Base-by-base conservation (phyloP, 2,329 filamentous ascomycete genomes). In the Zasmidium citrigriseum region DNA sequence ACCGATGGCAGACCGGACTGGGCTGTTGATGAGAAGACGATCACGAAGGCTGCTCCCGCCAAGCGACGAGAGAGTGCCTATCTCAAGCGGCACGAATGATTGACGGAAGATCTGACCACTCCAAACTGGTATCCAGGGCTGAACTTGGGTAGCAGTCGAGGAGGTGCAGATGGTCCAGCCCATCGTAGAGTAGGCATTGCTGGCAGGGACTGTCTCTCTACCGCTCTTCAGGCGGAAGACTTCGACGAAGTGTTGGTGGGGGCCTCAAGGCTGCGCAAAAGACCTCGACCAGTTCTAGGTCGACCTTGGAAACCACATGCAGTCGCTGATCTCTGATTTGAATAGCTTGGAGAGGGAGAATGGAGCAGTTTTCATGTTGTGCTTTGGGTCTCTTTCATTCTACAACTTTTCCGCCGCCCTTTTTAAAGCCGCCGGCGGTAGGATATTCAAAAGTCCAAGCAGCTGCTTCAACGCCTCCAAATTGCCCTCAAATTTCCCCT, bases 21-120 rank as follows among this genome's bases (percentile, higher is more conserved):
- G 63, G 63, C 63, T 4, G 58, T 59, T 7, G 63, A 61, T 4
- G 63, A 63, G 54, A 60, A 53, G 38, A 50, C 46, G 21, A 29
- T 56, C 7, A 14, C 41, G 10, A 57, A 48, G 16, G 41, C 29
- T 14, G 25, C 46, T 4, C n/a, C 21, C 10, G 14, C 34, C 27
- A 29, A 44, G 9, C 41, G 55, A 22, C 49, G 55, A 24, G n/a
- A 53, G 44, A 57, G 55, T 29, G 29, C 27, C 20, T 57, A 49
- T 24, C 12, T 52, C n/a, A 22, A 45, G 29, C 21, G 29, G 16
- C 29, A 49, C 25, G 22, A 18, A 10, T 34, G 10, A 49, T 14
- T 11, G 46, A 48, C 23, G 12, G 46, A 48, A 46, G 46, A 21
- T 7, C 44, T 9, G 21, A 9, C 21, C 16, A 46, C 9, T 46